Conservation (phyloP, 192 early-diverging fungal species). For the Gamsiella multidivaricata region DNA sequence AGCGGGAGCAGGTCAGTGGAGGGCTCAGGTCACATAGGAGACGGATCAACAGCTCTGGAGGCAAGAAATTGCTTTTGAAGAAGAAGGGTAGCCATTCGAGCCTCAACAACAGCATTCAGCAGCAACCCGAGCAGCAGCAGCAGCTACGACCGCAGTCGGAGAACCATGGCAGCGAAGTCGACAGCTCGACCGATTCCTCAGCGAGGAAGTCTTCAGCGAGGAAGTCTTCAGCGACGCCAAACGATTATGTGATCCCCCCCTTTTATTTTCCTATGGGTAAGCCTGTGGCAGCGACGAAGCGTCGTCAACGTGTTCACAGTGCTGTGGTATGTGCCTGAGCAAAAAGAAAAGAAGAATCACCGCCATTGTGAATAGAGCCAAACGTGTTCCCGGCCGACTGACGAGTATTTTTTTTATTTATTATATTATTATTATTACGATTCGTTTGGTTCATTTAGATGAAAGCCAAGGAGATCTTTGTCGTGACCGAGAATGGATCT, state of each 20-base stretch:
- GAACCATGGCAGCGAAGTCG: not conserved
- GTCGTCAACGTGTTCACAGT: slow-evolving; percentile 20
- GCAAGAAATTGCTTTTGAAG: slow-evolving; percentile 36
- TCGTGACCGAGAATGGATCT: slow-evolving; percentile 17
- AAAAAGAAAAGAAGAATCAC: no score
- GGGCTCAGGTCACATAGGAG: slow-evolving; percentile 25
- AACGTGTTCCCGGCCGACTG: not conserved
- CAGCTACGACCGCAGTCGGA: not conserved
- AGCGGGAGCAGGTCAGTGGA: not conserved
- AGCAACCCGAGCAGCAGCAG: slow-evolving; percentile 4
- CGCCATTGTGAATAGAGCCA: no score
- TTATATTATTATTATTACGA: not conserved
- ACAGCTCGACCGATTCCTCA: not conserved
- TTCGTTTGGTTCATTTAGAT: slow-evolving; percentile 19
- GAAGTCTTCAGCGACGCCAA: not conserved
- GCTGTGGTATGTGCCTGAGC: slow-evolving; percentile 26
- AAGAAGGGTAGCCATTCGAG: slow-evolving; percentile 25
- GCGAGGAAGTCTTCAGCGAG: not conserved
- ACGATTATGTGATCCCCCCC: slow-evolving; percentile 31
- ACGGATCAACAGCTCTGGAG: slow-evolving; percentile 28
- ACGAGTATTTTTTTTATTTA: not conserved
- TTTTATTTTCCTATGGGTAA: slow-evolving; percentile 48
- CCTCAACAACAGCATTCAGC: slow-evolving; percentile 25
- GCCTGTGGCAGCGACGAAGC: slow-evolving; percentile 34
- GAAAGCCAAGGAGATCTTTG: slow-evolving; percentile 44